A percentile compares a stretch with the other conserved stretches of the same genome.
Evolutionary conservation across 345 rosid genomes (phyloP).

Genomic region (Corchorus olitorius): DNA sequence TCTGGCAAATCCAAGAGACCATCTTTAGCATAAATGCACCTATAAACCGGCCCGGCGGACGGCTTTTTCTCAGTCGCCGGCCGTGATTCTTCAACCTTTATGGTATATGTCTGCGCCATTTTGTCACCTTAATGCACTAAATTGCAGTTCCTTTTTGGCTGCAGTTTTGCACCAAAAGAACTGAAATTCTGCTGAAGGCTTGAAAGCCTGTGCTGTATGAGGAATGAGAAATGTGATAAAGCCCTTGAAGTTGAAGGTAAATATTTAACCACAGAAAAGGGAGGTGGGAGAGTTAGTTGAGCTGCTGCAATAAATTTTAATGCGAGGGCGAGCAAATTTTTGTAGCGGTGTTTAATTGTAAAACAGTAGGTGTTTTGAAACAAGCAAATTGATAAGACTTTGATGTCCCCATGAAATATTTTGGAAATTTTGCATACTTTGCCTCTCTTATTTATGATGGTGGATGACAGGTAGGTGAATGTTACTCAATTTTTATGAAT

Average conservation of each 20-base stretch:
- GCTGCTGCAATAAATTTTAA: conserved; percentile 31
- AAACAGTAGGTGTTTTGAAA: not conserved
- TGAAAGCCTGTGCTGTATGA: too few relatives aligned
- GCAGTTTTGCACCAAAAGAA: not conserved
- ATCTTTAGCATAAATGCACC: conserved; percentile 76
- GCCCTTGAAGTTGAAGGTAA: not conserved
- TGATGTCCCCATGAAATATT: too few relatives aligned
- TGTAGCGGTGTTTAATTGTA: not conserved
- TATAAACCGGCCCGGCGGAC: conserved; percentile 80
- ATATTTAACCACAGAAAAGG: conserved; percentile 7
- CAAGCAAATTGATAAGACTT: too few relatives aligned
- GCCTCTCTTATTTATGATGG: conserved; percentile 27
- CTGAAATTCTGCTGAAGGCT: not conserved
- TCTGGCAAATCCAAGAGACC: conserved; percentile 66
- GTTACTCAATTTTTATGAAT: not conserved
- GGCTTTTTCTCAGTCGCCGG: conserved; percentile 50
- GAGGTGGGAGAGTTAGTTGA: conserved; percentile 30
- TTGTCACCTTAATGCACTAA: conserved; percentile 6
- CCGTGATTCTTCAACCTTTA: conserved; percentile 74
- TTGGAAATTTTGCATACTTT: not conserved
- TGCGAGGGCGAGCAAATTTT: not conserved
- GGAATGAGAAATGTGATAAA: conserved; percentile 3
- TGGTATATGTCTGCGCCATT: conserved; percentile 49
- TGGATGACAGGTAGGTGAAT: conserved; percentile 22
- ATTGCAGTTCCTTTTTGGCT: too few relatives aligned